A percentile compares a stretch with the other conserved stretches of the same genome.
Conservation (phyloP, 23 red algal species). For the Agarophyton chilense region DNA sequence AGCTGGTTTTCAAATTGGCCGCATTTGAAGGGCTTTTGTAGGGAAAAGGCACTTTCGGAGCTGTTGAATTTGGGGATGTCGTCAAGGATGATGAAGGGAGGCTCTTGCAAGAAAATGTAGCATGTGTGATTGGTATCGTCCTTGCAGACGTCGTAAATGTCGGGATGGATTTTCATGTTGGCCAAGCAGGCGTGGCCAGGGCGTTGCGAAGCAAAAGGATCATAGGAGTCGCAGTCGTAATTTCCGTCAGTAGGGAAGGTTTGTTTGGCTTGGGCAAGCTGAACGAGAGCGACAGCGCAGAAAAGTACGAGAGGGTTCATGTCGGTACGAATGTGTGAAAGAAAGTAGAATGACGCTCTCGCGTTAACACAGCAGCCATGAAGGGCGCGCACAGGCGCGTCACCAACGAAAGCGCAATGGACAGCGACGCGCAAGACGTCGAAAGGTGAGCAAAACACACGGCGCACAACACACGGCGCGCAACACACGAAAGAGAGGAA, state of each 20-base stretch:
- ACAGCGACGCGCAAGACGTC: too few species aligned
- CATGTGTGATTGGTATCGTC: not conserved
- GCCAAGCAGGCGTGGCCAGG: not conserved
- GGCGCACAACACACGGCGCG: too few species aligned
- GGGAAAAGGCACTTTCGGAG: not conserved
- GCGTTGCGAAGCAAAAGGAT: not conserved
- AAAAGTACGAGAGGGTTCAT: not conserved
- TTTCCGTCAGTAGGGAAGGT: not conserved
- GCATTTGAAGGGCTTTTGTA: constrained; percentile 31
- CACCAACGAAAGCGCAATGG: too few species aligned
- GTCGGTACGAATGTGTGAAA: not conserved
- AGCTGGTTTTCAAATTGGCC: not conserved
- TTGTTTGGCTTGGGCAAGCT: not conserved
- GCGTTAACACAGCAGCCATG: not conserved
- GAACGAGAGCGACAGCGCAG: not conserved
- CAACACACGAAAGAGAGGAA: too few species aligned
- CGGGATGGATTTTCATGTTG: not conserved
- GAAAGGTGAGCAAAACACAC: too few species aligned
- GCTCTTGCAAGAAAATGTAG: constrained; percentile 44
- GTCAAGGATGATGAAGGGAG: constrained; percentile 44
- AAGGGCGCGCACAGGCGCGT: not conserved
- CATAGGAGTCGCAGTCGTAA: not conserved
- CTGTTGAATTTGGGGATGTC: not conserved
- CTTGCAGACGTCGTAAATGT: not conserved
- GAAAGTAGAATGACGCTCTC: not conserved